Base-by-base conservation (phyloP, 1,284 basidiomycete genomes). In the Cerioporus squamosus region DNA sequence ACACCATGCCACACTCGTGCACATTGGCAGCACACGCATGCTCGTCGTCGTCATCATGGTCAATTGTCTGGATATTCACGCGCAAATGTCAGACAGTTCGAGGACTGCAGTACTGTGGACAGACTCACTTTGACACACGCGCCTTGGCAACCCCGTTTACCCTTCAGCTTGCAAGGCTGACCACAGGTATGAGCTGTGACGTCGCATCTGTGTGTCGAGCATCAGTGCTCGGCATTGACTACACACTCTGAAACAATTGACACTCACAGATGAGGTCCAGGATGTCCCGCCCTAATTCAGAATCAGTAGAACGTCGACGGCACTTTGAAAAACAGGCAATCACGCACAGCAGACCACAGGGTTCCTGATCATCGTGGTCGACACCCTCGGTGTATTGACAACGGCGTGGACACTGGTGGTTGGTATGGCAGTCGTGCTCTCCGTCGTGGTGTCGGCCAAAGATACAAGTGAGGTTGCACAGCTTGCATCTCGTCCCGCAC, bases 1-100 rank as follows among this genome's bases (percentile, higher is more conserved):
- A 50, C 57, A 82, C 85, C 73, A 80, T 70, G 26, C 83, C 83
- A 56, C 86, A 87, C n/a, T 76, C 77, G 61, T 88, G 86, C 1
- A 76, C 65, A 1, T 72, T 69, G 7, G 84, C 81, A 0, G 82
- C 77, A 64, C 86, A 87, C 47, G 80, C 54, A 60, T 87, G 85
- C 3, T 77, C 79, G 0, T 74, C 79, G 0, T 74, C 75, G 1
- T 79, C 82, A 12, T 55, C 39, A 54, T 85, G 81, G 39, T 71
- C 72, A n/a, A 74, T 71, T 14, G 77, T 67, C 82, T 83, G n/a
- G 8, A 24, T 44, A 36, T 20, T 14, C 5, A 47, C 12, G 14
- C 12, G 33, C 5, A 36, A 10, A 36, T 36, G 33, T 36, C 6
- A 4, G 14, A 8, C 10, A 36, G 8, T 3, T 36, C 3, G 33